Conservation (phyloP, 768 basidiomycete genomes). For the Tylopilus rubrobrunneus region DNA sequence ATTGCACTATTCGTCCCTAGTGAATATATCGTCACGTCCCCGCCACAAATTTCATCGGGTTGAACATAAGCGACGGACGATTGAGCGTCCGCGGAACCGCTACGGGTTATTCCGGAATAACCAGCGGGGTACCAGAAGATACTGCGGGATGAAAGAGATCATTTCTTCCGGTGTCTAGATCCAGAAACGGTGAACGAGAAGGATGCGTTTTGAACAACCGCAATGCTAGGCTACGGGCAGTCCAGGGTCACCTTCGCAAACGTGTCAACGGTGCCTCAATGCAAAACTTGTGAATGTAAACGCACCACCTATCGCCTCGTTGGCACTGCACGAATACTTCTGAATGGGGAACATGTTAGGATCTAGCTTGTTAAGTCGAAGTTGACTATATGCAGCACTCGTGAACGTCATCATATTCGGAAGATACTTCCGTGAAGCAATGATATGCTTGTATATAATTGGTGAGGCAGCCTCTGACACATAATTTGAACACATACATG, state of each 20-base stretch:
- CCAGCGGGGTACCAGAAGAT: constrained; percentile 9
- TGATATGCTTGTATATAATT: constrained; percentile 55
- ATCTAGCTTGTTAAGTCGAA: constrained; percentile 71
- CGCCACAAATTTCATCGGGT: constrained; percentile 38
- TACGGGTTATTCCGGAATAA: constrained; percentile 29
- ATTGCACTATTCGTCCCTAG: constrained; percentile 88
- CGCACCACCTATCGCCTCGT: constrained; percentile 36
- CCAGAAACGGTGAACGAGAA: constrained; percentile 36
- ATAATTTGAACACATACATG: constrained; percentile 45
- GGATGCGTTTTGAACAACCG: constrained; percentile 50
- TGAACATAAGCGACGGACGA: neutral
- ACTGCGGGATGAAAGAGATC: constrained; percentile 33
- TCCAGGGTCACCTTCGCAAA: constrained; percentile 31
- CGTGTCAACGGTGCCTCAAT: neutral
- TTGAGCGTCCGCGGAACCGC: constrained; percentile 39
- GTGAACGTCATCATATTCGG: constrained; percentile 72
- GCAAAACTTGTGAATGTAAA: neutral
- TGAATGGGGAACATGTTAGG: constrained; percentile 68
- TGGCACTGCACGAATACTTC: constrained; percentile 42
- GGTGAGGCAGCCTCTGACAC: neutral
- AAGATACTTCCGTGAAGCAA: constrained; percentile 61
- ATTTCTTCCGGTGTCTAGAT: constrained; percentile 22
- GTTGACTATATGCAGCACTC: constrained; percentile 65
- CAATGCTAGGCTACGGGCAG: constrained; percentile 48
- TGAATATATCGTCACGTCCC: constrained; percentile 66